Percentiles rank a stretch among this genome's conserved stretches.
phyloP scores from a whole-genome alignment of 139 green algal genomes.

The Desmodesmus armatus region DNA sequence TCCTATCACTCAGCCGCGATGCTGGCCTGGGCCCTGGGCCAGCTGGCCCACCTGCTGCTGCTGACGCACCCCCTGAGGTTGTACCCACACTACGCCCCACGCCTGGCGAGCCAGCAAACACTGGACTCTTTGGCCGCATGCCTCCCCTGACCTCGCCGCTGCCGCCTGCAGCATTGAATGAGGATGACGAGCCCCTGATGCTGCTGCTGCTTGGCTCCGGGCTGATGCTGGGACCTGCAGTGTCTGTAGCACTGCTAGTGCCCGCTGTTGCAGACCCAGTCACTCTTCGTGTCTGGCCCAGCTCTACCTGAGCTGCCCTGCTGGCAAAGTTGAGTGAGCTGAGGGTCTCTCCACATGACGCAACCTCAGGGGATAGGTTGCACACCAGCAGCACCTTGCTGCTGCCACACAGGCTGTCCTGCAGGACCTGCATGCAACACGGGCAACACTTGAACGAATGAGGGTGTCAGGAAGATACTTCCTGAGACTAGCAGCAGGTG shows the following conservation, averaged over 20 bases:
- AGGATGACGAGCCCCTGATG: too few species aligned
- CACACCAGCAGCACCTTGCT: slow-evolving; percentile 98
- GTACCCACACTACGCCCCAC: too few species aligned
- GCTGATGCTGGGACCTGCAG: background rate
- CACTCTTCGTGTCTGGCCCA: slow-evolving; percentile 30
- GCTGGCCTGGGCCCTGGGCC: too few species aligned
- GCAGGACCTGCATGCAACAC: slow-evolving; percentile 69
- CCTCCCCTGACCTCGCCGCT: too few species aligned
- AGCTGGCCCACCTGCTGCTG: too few species aligned
- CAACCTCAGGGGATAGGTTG: slow-evolving; percentile 91
- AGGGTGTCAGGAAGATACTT: too few species aligned
- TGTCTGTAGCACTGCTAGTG: background rate
- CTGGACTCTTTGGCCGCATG: too few species aligned
- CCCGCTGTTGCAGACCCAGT: background rate
- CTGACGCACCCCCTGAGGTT: too few species aligned
- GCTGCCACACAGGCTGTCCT: slow-evolving; percentile 44
- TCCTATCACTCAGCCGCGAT: too few species aligned
- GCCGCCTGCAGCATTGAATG: too few species aligned
- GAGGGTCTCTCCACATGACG: slow-evolving; percentile 63
- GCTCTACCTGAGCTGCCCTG: slow-evolving; percentile 65
- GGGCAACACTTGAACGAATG: background rate
- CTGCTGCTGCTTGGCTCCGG: background rate
- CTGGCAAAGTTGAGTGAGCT: slow-evolving; percentile 81
- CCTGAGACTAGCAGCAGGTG: too few species aligned
- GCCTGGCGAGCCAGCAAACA: too few species aligned